Conservation (phyloP, 129 eudicot genomes). For the Flaveria sonorensis region DNA sequence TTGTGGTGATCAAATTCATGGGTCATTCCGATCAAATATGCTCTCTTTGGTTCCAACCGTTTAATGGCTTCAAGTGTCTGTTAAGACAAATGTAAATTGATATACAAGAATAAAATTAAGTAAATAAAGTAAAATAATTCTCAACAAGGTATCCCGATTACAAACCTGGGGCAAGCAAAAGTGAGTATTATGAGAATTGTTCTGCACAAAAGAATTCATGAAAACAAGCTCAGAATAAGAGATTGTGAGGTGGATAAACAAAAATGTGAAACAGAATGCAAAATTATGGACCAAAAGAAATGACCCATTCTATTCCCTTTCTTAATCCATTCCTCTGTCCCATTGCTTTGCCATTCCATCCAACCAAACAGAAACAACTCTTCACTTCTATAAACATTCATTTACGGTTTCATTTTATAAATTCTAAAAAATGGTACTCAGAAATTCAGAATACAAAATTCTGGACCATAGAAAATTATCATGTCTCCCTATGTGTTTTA, state of each 20-base stretch:
- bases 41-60: slow-evolving; percentile 81
- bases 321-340: not conserved
- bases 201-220: slow-evolving; percentile 52
- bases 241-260: slow-evolving; percentile 10
- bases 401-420: not conserved
- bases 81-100: slow-evolving; percentile 16
- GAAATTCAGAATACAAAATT: not conserved
- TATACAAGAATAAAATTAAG: slow-evolving; percentile 6
- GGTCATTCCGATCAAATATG: slow-evolving; percentile 89
- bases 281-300: not conserved
- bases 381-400: slow-evolving; percentile 4
- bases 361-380: not conserved
- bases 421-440: not conserved
- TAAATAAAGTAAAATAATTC: slow-evolving; percentile 6
- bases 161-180: slow-evolving; percentile 95
- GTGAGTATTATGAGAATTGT: slow-evolving; percentile 76
- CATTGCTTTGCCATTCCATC: not conserved
- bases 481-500: slow-evolving; percentile 6
- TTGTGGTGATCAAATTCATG: slow-evolving; percentile 90
- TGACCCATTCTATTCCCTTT: not conserved
- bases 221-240: slow-evolving; percentile 15
- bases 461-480: not conserved
- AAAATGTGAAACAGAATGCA: not conserved
- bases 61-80: slow-evolving; percentile 94
- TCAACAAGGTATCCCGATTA: slow-evolving; percentile 1